A percentile compares a stretch with the other conserved stretches of the same genome.
Evolutionary conservation across 352 stramenopile species (phyloP).

Genomic region (Phytophthora boehmeriae): DNA sequence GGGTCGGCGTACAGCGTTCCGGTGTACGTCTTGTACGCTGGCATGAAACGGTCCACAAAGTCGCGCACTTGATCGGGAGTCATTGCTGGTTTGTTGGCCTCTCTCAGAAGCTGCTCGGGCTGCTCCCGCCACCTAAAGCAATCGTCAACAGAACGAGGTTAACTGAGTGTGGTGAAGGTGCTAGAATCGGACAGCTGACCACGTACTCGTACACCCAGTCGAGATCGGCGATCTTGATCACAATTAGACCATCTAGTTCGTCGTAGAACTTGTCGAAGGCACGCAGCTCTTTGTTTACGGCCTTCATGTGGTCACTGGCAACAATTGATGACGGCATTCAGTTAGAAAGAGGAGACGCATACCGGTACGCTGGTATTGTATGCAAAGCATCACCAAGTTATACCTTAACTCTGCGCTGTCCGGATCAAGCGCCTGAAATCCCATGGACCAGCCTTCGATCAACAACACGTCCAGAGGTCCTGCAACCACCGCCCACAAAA

Average conservation of each 20-base stretch:
- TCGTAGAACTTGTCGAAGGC: slow-evolving; percentile 74
- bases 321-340: too few species aligned
- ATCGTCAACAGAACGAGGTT: slow-evolving; percentile 3
- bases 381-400: background rate
- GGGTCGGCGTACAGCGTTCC: slow-evolving; percentile 57
- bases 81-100: slow-evolving; percentile 64
- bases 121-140: slow-evolving; percentile 77
- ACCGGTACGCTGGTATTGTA: background rate
- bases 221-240: slow-evolving; percentile 75
- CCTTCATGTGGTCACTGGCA: slow-evolving; percentile 55
- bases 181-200: background rate
- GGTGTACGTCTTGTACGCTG: slow-evolving; percentile 78
- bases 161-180: slow-evolving; percentile 9
- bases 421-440: slow-evolving; percentile 66
- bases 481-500: slow-evolving; percentile 20
- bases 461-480: slow-evolving; percentile 81
- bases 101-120: slow-evolving; percentile 70
- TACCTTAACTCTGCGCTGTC: slow-evolving; percentile 43
- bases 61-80: slow-evolving; percentile 69
- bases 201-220: slow-evolving; percentile 86
- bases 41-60: slow-evolving; percentile 91
- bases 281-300: slow-evolving; percentile 67
- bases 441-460: slow-evolving; percentile 88
- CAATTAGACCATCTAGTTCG: slow-evolving; percentile 66
- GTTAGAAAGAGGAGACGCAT: too few species aligned